Evolutionary conservation across 1,284 basidiomycete species (phyloP).

Genomic region (Trichosporon asahii): DNA sequence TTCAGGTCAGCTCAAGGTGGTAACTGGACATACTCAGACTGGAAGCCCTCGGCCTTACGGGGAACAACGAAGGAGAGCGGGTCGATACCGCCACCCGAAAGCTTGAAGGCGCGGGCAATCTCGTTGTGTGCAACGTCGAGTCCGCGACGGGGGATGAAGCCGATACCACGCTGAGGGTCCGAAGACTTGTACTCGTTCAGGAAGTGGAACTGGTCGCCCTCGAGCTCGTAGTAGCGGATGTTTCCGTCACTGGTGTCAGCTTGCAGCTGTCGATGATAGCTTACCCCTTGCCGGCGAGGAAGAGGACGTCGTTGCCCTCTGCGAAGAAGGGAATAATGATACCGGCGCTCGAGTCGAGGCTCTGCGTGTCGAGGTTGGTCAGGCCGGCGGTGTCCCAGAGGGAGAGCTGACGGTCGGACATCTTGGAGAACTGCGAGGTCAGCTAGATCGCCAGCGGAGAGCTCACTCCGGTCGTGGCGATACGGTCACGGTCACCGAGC

Average conservation of each 20-base stretch:
- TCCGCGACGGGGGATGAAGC: conserved; percentile 86
- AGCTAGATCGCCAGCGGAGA: neutral
- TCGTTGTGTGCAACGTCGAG: conserved; percentile 88
- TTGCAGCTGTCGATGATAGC: conserved; percentile 1
- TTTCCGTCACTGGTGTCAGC: conserved; percentile 71
- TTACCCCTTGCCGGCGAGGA: conserved; percentile 67
- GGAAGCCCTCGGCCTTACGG: conserved; percentile 60
- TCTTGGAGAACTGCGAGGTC: conserved; percentile 67
- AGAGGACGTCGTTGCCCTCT: conserved; percentile 84
- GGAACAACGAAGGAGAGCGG: conserved; percentile 92
- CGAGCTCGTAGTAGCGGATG: conserved; percentile 92
- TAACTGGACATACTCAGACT: conserved; percentile 42
- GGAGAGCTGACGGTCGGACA: conserved; percentile 84
- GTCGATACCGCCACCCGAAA: conserved; percentile 70
- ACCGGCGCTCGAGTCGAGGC: conserved; percentile 82
- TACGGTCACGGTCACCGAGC: conserved; percentile 83
- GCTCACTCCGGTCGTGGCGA: conserved; percentile 76
- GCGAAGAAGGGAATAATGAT: conserved; percentile 97
- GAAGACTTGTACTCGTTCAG: conserved; percentile 84
- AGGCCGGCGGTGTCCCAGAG: conserved; percentile 80
- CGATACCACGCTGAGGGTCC: conserved; percentile 86
- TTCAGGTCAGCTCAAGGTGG: conserved; percentile 48
- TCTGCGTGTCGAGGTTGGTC: conserved; percentile 68
- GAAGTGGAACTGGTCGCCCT: conserved; percentile 74
- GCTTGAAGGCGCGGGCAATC: conserved; percentile 92